A percentile compares a stretch with the other conserved stretches of the same genome.
Conservation (phyloP, 257 asterid genomes). For the Penstemon newberryi region DNA sequence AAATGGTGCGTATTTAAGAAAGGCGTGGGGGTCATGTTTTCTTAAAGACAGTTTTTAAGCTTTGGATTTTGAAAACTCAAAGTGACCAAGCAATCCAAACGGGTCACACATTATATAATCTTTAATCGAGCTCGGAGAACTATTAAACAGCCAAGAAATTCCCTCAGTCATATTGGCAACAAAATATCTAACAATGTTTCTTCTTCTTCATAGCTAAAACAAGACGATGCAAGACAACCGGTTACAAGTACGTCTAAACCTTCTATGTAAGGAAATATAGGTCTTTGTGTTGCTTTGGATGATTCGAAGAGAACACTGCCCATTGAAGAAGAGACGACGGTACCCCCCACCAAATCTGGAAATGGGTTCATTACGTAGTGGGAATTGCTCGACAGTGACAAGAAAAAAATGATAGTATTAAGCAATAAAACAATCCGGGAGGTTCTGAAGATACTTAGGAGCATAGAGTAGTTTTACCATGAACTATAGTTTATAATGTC, state of each 20-base stretch:
- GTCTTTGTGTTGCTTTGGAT: slow-evolving; percentile 93
- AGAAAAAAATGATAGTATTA: slow-evolving; percentile 44
- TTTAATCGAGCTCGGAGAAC: too few relatives aligned
- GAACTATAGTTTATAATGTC: too few relatives aligned
- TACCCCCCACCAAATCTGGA: slow-evolving; percentile 34
- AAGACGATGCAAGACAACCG: slow-evolving; percentile 44
- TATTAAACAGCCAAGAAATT: slow-evolving; percentile 18
- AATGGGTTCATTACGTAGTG: slow-evolving; percentile 55
- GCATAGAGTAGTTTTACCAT: too few relatives aligned
- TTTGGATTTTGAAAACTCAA: too few relatives aligned
- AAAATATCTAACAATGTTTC: slow-evolving; percentile 34
- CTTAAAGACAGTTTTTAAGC: too few relatives aligned
- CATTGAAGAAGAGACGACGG: slow-evolving; percentile 61
- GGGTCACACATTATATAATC: too few relatives aligned
- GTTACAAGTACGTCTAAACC: slow-evolving; percentile 42
- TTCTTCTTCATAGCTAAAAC: slow-evolving; percentile 45
- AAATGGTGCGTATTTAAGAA: too few relatives aligned
- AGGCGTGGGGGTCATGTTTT: too few relatives aligned
- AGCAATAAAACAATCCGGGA: slow-evolving; percentile 32
- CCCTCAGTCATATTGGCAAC: slow-evolving; percentile 23
- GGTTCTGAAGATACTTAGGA: slow-evolving; percentile 1
- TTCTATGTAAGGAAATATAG: slow-evolving; percentile 80
- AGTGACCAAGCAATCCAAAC: too few relatives aligned
- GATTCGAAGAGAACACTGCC: slow-evolving; percentile 96
- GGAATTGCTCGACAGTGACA: slow-evolving; percentile 40